Conservation (phyloP, 352 stramenopile genomes). For the Thraustochytrium sp. region DNA sequence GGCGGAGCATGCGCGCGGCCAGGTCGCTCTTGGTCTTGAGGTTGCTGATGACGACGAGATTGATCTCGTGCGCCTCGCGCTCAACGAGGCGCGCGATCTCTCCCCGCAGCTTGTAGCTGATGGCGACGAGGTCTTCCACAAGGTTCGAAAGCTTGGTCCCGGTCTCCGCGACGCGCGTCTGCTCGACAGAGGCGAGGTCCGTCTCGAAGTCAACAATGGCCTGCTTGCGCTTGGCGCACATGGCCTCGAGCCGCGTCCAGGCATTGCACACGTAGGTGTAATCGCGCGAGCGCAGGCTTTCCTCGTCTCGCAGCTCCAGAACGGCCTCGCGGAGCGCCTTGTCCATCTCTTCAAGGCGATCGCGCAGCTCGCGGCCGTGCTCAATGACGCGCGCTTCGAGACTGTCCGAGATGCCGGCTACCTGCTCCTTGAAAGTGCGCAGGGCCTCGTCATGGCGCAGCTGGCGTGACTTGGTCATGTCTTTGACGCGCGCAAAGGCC, state of each 20-base stretch:
- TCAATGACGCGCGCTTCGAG: slow-evolving; percentile 3
- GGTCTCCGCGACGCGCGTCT: background rate
- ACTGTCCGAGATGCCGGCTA: background rate
- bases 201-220: slow-evolving; percentile 10
- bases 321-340: background rate
- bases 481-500: background rate
- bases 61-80: slow-evolving; percentile 30
- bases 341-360: background rate
- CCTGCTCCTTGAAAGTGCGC: background rate
- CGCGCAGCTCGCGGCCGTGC: background rate
- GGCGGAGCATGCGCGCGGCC: background rate
- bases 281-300: background rate
- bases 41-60: slow-evolving; percentile 33
- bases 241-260: background rate
- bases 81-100: slow-evolving; percentile 20
- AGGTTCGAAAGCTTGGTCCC: background rate
- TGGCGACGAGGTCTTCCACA: background rate
- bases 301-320: background rate
- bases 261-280: slow-evolving; percentile 1
- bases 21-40: slow-evolving; percentile 36
- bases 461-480: slow-evolving; percentile 10
- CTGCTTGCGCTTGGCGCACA: background rate
- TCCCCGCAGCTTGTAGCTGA: slow-evolving; percentile 28
- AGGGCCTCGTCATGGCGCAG: slow-evolving; percentile 17
- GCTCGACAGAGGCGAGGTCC: background rate